Evolutionary conservation across 1,284 basidiomycete species (phyloP).

Genomic region (Kwoniella shivajii): DNA sequence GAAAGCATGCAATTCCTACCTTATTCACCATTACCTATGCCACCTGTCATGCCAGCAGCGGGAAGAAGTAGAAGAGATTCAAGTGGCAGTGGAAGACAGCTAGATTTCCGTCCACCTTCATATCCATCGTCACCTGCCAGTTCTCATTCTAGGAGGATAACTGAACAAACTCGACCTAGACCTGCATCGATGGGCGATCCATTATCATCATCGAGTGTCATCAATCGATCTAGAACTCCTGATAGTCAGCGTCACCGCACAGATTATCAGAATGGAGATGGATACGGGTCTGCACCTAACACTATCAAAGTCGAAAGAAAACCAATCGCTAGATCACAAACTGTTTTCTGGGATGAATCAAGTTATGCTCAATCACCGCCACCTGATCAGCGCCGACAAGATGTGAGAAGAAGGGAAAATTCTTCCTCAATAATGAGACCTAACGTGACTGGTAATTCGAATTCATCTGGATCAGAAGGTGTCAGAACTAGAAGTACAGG

Average conservation of each 20-base stretch:
- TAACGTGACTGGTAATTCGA: constrained; percentile 9
- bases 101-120: constrained; percentile 1
- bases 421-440: constrained; percentile 1
- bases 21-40: constrained; percentile 13
- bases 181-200: constrained; percentile 29
- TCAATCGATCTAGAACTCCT: not conserved
- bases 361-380: constrained; percentile 29
- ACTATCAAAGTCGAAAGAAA: constrained; percentile 11
- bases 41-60: constrained; percentile 11
- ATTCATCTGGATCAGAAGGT: constrained; percentile 8
- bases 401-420: not conserved
- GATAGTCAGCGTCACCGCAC: too few species aligned
- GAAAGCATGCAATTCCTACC: constrained; percentile 12
- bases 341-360: constrained; percentile 51
- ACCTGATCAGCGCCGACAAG: not conserved
- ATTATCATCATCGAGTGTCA: not conserved
- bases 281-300: constrained; percentile 11
- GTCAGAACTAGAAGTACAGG: constrained; percentile 5
- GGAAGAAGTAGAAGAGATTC: constrained; percentile 22
- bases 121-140: constrained; percentile 3
- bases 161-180: constrained; percentile 14
- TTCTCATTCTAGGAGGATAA: constrained; percentile 7
- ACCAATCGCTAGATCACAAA: constrained; percentile 38
- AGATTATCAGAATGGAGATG: too few species aligned
- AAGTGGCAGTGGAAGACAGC: constrained; percentile 1